Percentiles rank a stretch among this genome's conserved stretches.
phyloP scores from a whole-genome alignment of 257 asterid species.

The Penstemon eatonii region DNA sequence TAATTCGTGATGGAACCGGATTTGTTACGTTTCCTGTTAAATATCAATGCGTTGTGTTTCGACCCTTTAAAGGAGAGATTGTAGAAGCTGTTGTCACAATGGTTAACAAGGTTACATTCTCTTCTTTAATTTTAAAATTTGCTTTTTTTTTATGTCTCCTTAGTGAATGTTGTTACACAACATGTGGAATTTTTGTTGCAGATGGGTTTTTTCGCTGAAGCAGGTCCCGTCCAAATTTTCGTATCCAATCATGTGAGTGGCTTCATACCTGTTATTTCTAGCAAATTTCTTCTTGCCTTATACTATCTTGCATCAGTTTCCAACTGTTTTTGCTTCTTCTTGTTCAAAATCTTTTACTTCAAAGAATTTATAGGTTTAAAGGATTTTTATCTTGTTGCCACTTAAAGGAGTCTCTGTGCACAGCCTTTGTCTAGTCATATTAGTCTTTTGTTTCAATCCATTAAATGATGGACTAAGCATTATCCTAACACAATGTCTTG shows the following conservation, averaged over 20 bases:
- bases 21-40: slow-evolving; percentile 86
- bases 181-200: slow-evolving; percentile 35
- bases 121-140: not conserved
- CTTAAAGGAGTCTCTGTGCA: too few species aligned
- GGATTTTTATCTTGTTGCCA: not conserved
- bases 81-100: slow-evolving; percentile 92
- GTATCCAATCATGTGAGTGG: slow-evolving; percentile 84
- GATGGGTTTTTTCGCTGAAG: slow-evolving; percentile 99
- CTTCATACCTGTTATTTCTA: not conserved
- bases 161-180: not conserved
- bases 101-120: slow-evolving; percentile 69
- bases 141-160: not conserved
- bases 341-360: not conserved
- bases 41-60: slow-evolving; percentile 90
- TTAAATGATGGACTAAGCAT: not conserved
- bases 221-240: slow-evolving; percentile 95
- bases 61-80: slow-evolving; percentile 95
- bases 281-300: not conserved
- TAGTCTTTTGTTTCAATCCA: too few species aligned
- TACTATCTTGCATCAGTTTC: not conserved
- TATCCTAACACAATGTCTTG: not conserved
- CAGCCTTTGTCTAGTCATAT: too few species aligned
- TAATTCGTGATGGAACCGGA: slow-evolving; percentile 96
- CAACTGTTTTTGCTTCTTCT: not conserved
- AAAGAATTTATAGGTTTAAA: not conserved